A percentile compares a stretch with the other conserved stretches of the same genome.
These are phyloP conservation scores for Trichomonascus vanleenenianus DNA, from an alignment of 805 yeast species.

Conservation along the genomic window DNA sequence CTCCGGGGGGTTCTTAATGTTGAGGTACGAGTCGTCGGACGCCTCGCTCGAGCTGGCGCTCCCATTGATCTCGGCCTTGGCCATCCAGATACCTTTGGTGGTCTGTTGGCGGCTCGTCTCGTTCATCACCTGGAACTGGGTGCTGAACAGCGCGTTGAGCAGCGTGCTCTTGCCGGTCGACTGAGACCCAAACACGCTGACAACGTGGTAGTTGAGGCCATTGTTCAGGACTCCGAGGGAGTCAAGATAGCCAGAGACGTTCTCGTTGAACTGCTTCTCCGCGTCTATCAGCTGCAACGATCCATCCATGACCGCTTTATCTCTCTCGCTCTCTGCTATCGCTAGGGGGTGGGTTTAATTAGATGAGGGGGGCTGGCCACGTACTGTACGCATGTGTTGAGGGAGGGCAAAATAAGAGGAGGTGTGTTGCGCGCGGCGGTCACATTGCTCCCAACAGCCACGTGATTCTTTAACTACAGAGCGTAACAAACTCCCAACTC, in stretches of 20 bases:
- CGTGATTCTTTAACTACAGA: no score
- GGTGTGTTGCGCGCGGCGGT: no score
- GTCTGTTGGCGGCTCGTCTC: constrained; percentile 83
- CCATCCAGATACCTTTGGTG: constrained; percentile 76
- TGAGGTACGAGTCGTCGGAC: background rate
- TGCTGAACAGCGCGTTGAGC: constrained; percentile 76
- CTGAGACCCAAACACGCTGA: constrained; percentile 95
- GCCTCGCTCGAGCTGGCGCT: background rate
- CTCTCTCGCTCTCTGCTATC: no score
- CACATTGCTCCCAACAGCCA: no score
- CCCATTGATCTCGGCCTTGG: constrained; percentile 35
- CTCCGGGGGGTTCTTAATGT: background rate
- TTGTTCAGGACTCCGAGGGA: constrained; percentile 32
- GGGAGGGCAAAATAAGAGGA: no score
- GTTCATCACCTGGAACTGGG: constrained; percentile 89
- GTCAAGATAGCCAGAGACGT: constrained; percentile 30
- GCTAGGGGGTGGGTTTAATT: background rate
- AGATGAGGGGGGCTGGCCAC: background rate
- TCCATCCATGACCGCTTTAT: no score
- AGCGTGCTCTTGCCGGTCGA: constrained; percentile 94
- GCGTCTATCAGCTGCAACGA: constrained; percentile 59
- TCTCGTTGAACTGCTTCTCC: constrained; percentile 42
- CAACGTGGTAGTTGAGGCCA: constrained; percentile 77
- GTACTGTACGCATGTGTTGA: no score
- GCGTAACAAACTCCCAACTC: no score